Base-by-base conservation (phyloP, 2,329 filamentous ascomycete species). In the Trichoderma guizhouense region DNA sequence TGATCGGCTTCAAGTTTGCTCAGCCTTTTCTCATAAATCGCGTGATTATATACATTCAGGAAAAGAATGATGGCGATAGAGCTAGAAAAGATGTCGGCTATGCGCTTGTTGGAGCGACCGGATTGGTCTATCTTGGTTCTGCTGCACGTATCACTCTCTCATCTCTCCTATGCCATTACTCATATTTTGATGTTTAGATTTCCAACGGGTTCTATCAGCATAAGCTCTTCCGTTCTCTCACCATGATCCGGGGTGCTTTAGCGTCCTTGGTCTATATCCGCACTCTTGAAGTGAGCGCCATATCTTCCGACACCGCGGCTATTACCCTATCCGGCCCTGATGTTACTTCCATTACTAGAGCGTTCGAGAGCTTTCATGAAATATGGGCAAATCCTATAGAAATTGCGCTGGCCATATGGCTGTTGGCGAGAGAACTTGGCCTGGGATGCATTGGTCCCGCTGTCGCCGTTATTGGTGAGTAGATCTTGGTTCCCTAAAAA, bases 361-460 rank as follows among this genome's bases (percentile, higher is more conserved):
- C 61, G 18, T n/a, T 64, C 8, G 61, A 64, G 60, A 34, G 32
- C 0, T 72, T 84, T 34, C 84, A 85, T 64, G 83, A 85, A 28
- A 71, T 81, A 2, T 84, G 83, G 83, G 81, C 80, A 1, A 81
- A 78, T 39, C 67, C 79, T 1, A 74, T 86, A 0, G 83, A 87
- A 71, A 81, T 85, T 24, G 79, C 74, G 1, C 63, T 87, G 18
- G 83, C 83, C 1, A 80, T 84, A 30, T 88, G 81, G 74, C 76
- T 88, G 0, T 76, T 89, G 0, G 79, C 85, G 18, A 76, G 76
- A 11, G 81, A 86, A 62, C 76, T 87, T 4, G 85, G 85, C 0
- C 77, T 80, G 1, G 84, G 84, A 0, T 86, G 83, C 53, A 76
- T 82, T 0, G 82, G 83, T 0, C 86, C 86, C 0, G 80, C 86